Evolutionary conservation across 2,329 filamentous ascomycete species (phyloP).

Genomic region (Knufia petricola): DNA sequence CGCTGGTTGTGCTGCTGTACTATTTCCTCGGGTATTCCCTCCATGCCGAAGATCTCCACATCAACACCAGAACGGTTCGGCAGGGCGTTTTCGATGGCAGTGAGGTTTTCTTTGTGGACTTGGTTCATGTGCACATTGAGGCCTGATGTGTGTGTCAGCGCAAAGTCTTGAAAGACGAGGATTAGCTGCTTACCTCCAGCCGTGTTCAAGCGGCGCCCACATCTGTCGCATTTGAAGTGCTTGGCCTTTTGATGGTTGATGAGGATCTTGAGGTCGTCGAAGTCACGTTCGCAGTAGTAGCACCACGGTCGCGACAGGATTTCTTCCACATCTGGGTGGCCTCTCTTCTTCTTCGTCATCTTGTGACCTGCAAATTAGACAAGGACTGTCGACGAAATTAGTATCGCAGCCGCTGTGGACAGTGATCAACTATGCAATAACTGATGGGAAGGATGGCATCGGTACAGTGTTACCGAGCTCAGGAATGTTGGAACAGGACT

Average conservation of each 20-base stretch:
- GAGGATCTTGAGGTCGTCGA: slow-evolving; percentile 92
- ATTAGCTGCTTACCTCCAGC: slow-evolving; percentile 62
- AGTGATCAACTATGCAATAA: no score
- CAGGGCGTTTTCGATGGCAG: slow-evolving; percentile 82
- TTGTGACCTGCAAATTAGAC: neutral
- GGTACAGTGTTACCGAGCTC: no score
- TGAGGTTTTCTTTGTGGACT: slow-evolving; percentile 89
- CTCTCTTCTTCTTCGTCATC: slow-evolving; percentile 87
- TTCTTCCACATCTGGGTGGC: slow-evolving; percentile 78
- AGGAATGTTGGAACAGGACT: no score
- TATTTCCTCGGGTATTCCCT: slow-evolving; percentile 83
- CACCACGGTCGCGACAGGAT: slow-evolving; percentile 84
- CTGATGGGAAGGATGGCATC: no score
- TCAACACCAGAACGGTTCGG: slow-evolving; percentile 76
- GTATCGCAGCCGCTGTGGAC: no score
- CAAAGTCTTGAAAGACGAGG: neutral
- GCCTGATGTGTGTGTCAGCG: slow-evolving; percentile 43
- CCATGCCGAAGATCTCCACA: slow-evolving; percentile 96
- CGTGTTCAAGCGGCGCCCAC: slow-evolving; percentile 79
- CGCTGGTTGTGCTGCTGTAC: slow-evolving; percentile 74
- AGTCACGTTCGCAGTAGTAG: slow-evolving; percentile 99
- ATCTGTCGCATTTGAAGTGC: slow-evolving; percentile 95
- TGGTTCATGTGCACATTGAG: slow-evolving; percentile 96
- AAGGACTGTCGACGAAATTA: neutral
- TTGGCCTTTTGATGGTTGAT: slow-evolving; percentile 98